Evolutionary conservation across 1,139 yeast species (phyloP).

Genomic region (Geotrichum histeridarum): DNA sequence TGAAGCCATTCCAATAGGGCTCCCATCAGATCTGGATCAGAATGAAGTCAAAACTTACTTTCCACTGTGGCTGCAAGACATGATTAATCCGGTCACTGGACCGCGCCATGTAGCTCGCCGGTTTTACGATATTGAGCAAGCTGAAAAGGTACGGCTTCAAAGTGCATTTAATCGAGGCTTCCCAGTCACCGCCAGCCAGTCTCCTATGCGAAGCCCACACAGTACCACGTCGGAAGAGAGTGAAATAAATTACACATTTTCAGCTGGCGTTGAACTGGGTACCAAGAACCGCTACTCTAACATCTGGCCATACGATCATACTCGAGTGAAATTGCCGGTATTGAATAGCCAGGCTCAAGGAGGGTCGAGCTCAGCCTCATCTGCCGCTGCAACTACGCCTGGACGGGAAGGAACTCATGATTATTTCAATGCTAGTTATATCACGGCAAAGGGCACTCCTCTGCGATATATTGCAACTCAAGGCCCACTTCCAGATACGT

Average conservation of each 20-base stretch:
- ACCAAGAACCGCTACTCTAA: constrained; percentile 69
- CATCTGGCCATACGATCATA: constrained; percentile 74
- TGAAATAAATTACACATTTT: constrained; percentile 41
- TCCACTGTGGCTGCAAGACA: constrained; percentile 38
- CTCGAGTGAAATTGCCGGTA: constrained; percentile 52
- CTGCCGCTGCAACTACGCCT: not conserved
- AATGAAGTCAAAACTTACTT: constrained; percentile 20
- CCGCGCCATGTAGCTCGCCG: constrained; percentile 35
- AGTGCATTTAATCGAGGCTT: constrained; percentile 22
- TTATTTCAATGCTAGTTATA: constrained; percentile 60
- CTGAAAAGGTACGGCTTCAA: constrained; percentile 36
- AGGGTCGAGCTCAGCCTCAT: not conserved
- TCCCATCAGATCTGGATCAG: constrained; percentile 18
- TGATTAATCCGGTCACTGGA: constrained; percentile 29
- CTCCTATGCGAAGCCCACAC: not conserved
- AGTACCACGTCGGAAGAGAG: constrained; percentile 5
- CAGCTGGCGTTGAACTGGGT: constrained; percentile 74
- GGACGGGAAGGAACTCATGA: constrained; percentile 31
- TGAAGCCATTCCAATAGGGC: constrained; percentile 9
- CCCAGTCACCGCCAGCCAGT: not conserved
- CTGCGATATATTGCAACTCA: constrained; percentile 71
- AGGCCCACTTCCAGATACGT: constrained; percentile 72
- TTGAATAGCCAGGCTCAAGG: not conserved
- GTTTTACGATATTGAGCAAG: constrained; percentile 37
- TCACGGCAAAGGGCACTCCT: constrained; percentile 36